Evolutionary conservation across 1,139 yeast genomes (phyloP).

Genomic region (Zhuliangozyma blackwelliae): DNA sequence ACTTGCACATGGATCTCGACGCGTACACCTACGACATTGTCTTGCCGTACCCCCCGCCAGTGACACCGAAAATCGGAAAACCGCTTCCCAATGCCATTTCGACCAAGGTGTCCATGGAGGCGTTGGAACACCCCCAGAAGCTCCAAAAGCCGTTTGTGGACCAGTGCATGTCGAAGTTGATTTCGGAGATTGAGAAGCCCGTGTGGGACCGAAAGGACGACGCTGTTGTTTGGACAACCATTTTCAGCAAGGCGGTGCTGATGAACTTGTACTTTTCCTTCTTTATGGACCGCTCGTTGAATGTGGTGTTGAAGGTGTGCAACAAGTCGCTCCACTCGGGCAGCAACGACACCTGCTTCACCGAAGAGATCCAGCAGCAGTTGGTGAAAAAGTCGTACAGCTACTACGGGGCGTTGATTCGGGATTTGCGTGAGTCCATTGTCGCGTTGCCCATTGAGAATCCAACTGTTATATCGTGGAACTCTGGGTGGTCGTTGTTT

Average conservation of each 20-base stretch:
- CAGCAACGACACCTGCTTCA: conserved; percentile 19
- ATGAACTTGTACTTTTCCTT: conserved; percentile 29
- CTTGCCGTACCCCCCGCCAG: not conserved
- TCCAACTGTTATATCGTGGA: conserved; percentile 35
- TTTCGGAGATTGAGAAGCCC: not conserved
- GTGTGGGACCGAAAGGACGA: conserved; percentile 9
- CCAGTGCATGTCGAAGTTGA: not conserved
- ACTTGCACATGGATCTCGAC: not conserved
- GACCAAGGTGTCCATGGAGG: conserved; percentile 1
- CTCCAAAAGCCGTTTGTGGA: conserved; percentile 1
- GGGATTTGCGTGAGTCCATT: conserved; percentile 30
- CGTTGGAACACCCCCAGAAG: conserved; percentile 4
- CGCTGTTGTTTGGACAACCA: conserved; percentile 24
- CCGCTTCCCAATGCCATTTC: conserved; percentile 15
- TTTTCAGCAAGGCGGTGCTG: conserved; percentile 24
- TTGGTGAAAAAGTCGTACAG: conserved; percentile 32
- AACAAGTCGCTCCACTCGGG: conserved; percentile 10
- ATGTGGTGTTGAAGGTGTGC: conserved; percentile 24
- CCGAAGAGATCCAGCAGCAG: conserved; percentile 23
- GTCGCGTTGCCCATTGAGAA: conserved; percentile 29
- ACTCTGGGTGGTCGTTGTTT: conserved; percentile 35
- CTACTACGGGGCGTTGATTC: conserved; percentile 33
- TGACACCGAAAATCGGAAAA: conserved; percentile 2
- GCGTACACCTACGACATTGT: not conserved
- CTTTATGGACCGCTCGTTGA: conserved; percentile 37